Evolutionary conservation across 1,139 yeast genomes (phyloP).

Genomic region (Tardiomyces depauwii): DNA sequence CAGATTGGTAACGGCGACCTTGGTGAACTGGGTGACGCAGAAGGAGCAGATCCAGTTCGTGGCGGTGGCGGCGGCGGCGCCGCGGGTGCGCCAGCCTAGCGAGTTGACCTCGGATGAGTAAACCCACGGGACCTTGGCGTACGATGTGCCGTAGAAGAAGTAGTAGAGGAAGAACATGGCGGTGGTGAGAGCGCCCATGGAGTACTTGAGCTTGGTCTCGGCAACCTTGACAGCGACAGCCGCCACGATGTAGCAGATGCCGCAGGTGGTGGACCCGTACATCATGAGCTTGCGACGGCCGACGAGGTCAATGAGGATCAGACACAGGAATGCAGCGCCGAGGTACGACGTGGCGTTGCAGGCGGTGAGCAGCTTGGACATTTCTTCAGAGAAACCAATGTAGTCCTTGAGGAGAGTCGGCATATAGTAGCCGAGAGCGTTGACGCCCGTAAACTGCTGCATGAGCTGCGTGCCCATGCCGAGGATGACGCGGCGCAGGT

Average conservation of each 20-base stretch:
- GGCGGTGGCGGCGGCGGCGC: slow-evolving; percentile 43
- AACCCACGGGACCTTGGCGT: slow-evolving; percentile 30
- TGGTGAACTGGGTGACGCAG: slow-evolving; percentile 44
- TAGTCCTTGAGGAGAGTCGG: slow-evolving; percentile 46
- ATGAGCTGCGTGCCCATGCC: slow-evolving; percentile 47
- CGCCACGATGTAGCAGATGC: too few species aligned
- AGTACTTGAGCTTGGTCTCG: too few species aligned
- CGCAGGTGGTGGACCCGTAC: too few species aligned
- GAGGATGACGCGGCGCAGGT: slow-evolving; percentile 1
- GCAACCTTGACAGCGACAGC: too few species aligned
- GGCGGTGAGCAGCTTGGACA: too few species aligned
- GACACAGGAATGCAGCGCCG: too few species aligned
- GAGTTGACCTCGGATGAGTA: slow-evolving; percentile 44
- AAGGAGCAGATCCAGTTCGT: slow-evolving; percentile 46
- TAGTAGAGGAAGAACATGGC: slow-evolving; percentile 35
- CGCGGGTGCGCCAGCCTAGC: slow-evolving; percentile 40
- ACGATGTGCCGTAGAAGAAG: slow-evolving; percentile 42
- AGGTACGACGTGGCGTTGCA: too few species aligned
- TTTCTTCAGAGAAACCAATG: too few species aligned
- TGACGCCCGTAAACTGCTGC: slow-evolving; percentile 91
- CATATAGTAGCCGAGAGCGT: slow-evolving; percentile 69
- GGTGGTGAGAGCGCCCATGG: too few species aligned
- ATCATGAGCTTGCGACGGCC: too few species aligned
- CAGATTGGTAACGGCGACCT: slow-evolving; percentile 33
- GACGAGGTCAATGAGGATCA: too few species aligned